Base-by-base conservation (phyloP, 192 early-diverging fungal genomes). In the Neocallimastix lanati region DNA sequence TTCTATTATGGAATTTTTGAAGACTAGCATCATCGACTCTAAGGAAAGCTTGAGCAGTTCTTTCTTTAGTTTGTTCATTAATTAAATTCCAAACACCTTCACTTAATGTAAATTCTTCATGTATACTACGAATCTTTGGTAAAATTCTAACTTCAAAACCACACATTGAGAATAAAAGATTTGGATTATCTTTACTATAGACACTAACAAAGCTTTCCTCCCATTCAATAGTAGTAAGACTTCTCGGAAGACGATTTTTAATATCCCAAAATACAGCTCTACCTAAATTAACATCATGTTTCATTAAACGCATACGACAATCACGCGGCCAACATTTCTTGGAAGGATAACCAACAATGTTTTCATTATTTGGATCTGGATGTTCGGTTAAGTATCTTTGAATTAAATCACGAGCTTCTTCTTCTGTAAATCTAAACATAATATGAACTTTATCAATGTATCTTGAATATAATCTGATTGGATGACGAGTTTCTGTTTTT, bases 251-350 rank as follows among this genome's bases (percentile, higher is more conserved):
- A 77, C 98, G 88, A 84, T 98, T 98, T 85, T 97, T 97, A 84
- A 99, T 95, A 81, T 99, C 98, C 98, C 98, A 99, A 82, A 99
- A 99, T 18, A 96, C 95, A 1, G 98, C 98, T 37, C 98, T 92
- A 40, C 98, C 98, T 36, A 98, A 82, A 80, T 98, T 97, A 76
- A 99, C 96, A 83, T 99, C 98, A 85, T 95, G 95, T 87, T 96
- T 96, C 94, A 99, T 96, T 81, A 99, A 83, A 76, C 98, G 92
- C 98, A 99, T 99, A 78, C 98, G 93, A 81, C 95, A 94, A 86
- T 99, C 98, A 77, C 98, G 93, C 28, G 98, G 98, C 98, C 95
- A 98, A 88, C 95, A 96, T 80, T 95, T 96, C 82, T 96, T 97
- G 89, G 96, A 96, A 84, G 95, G 94, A 86, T 99, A 99, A 2